Base-by-base conservation (phyloP, 2,329 filamentous ascomycete species). In the Epichloe sp. region DNA sequence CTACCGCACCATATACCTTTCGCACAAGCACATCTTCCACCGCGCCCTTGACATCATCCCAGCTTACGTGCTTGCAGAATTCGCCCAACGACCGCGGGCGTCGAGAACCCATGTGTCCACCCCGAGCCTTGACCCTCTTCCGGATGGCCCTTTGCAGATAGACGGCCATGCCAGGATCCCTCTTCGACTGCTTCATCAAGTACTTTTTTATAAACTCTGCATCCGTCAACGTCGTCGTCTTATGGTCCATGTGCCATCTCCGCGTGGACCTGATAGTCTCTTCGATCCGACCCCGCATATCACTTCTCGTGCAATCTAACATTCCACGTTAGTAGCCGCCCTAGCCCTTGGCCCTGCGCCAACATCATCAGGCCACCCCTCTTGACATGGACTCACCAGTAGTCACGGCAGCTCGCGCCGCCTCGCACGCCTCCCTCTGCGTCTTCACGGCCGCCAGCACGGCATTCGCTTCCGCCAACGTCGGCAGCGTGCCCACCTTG, bases 201-300 rank as follows among this genome's bases (percentile, higher is more conserved):
- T 70, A 70, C 21, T 57, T 59, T 15, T 54, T 53, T 26, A 58
- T 57, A 47, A 69, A 70, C 10, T 53, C 50, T 15, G 56, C 57
- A 35, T 69, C 66, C n/a, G 54, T 36, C 41, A 62, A 54, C 26
- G 41, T 45, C 2, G 65, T 68, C 5, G 56, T 61, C 49, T 69
- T 69, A 57, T 66, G 64, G 34, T 69, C 66, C 31, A 59, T 59
- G 54, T 70, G 66, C 67, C 67, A 70, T 40, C 67, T 64, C 42
- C 65, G 62, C 11, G 67, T 69, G 0, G 67, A 69, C 48, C 56
- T 57, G 52, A 69, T 60, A 17, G 65, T 54, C 38, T 69, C 66
- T n/a, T 59, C 53, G 44, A 70, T 63, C 38, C 67, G 66, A 4
- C 48, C 47, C 5, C 58, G 56, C 42, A 54, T 48, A 14, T 50